Conservation (phyloP, 495 filamentous ascomycete genomes). For the Daldinia grandis region DNA sequence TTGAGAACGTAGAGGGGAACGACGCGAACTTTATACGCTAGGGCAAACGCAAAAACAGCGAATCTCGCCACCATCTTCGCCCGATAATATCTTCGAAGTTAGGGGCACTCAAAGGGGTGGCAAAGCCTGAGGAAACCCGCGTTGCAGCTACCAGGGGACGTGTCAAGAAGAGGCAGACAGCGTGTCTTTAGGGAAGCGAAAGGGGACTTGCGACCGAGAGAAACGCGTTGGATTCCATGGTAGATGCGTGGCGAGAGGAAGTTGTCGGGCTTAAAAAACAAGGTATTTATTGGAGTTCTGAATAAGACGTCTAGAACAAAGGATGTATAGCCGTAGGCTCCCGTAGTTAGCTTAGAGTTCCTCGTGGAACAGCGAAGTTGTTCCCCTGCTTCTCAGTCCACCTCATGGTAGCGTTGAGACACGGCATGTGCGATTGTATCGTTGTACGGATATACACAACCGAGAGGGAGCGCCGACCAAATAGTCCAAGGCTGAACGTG, state of each 20-base stretch:
- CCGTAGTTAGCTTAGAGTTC: too few relatives aligned
- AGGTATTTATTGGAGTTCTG: background rate
- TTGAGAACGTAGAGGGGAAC: background rate
- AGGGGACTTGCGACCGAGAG: background rate
- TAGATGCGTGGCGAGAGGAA: conserved; percentile 13
- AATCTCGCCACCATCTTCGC: background rate
- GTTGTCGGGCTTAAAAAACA: conserved; percentile 23
- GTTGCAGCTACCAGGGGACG: conserved; percentile 26
- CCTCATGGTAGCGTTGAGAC: background rate
- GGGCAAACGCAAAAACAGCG: background rate
- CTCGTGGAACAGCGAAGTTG: too few relatives aligned
- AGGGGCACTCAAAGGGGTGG: background rate
- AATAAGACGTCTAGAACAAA: too few relatives aligned
- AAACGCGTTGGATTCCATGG: conserved; percentile 10
- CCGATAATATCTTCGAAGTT: background rate
- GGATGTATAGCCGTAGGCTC: too few relatives aligned
- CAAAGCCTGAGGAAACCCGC: conserved; percentile 19
- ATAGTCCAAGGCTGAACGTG: background rate
- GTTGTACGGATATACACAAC: conserved; percentile 21
- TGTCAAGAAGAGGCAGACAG: conserved; percentile 8
- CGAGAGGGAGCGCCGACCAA: conserved; percentile 9
- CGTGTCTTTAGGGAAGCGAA: conserved; percentile 10
- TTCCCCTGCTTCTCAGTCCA: too few relatives aligned
- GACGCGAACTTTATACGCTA: background rate
- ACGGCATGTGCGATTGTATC: conserved; percentile 25